Percentiles rank a stretch among this genome's conserved stretches.
phyloP scores from a whole-genome alignment of 306 rosid genomes.

The Fagus sylvatica region DNA sequence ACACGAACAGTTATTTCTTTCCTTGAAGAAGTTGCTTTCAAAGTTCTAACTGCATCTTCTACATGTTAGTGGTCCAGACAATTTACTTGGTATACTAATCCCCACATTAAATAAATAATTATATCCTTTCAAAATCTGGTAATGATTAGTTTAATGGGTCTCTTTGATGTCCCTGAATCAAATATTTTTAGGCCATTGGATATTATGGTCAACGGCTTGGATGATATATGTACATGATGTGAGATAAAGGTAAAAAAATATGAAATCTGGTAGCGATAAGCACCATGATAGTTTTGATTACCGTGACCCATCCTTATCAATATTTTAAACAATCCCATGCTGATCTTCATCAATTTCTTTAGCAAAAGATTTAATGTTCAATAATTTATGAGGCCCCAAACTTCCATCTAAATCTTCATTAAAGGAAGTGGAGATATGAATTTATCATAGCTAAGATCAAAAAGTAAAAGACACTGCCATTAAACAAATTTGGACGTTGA shows the following conservation, averaged over 20 bases:
- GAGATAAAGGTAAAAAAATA: slow-evolving; percentile 15
- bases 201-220: slow-evolving; percentile 33
- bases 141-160: background rate
- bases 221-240: background rate
- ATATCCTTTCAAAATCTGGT: background rate
- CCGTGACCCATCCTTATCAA: slow-evolving; percentile 25
- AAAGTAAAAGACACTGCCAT: background rate
- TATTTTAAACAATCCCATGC: background rate
- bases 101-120: background rate
- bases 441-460: slow-evolving; percentile 18
- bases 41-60: background rate
- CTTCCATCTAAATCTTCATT: slow-evolving; percentile 48
- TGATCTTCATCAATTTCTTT: slow-evolving; percentile 15
- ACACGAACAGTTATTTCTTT: background rate
- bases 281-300: slow-evolving; percentile 37
- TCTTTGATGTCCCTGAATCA: background rate
- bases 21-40: slow-evolving; percentile 2
- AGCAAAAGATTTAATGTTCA: slow-evolving; percentile 16
- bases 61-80: background rate
- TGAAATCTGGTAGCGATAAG: slow-evolving; percentile 28
- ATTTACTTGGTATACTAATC: too few relatives aligned
- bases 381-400: slow-evolving; percentile 34
- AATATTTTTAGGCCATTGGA: background rate
- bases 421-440: slow-evolving; percentile 62
- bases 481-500: background rate